Evolutionary conservation across 1,139 yeast genomes (phyloP), one percentile per base, ranked within the genome.

Genomic region (Sugiyamaella pinicola): DNA sequence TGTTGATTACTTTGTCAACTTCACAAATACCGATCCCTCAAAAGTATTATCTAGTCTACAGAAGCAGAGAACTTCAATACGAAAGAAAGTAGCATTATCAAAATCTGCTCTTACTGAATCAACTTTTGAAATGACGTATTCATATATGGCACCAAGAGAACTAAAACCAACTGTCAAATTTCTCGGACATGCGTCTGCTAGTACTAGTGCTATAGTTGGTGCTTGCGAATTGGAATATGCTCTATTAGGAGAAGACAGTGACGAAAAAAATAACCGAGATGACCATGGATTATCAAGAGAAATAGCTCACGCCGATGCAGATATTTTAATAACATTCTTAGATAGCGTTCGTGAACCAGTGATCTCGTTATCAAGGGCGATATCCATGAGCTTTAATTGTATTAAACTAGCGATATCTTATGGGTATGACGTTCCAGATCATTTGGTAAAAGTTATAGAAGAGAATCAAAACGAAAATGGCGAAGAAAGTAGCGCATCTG

Each of bases 171-270:
- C 72, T 3, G 64, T 76, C 10, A 66, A 69, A n/a, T 61, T 64
- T 17, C 60, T 76, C 24, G 67, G 66, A 37, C 59, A 67, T 1
- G 63, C 75, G 7, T 58, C 70, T 2, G 68, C 70, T 35, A 71
- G 71, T 39, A 62, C 72, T 2, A 73, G 70, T 58, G 80, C 79
- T 1, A 56, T 78, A 22, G 69, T 76, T 6, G 79, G 78, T 53
- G 77, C 81, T 0, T 77, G 80, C 48, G 81, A 78, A 53, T 60
- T 77, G 13, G 76, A 76, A 56, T 74, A 70, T 47, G 69, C 75
- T 1, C 58, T 74, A 2, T 56, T 74, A 10, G 71, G 60, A 63
- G 26, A 57, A 37, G 49, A 31, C 4, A 26, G 31, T 31, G 35
- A 35, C 4, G 57, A 34, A 47, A 51, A 28, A 17, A 21, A 19